These are phyloP conservation scores for Kalaharituber pfeilii DNA, from an alignment of 2,329 filamentous ascomycete species.

Conservation along the genomic window DNA sequence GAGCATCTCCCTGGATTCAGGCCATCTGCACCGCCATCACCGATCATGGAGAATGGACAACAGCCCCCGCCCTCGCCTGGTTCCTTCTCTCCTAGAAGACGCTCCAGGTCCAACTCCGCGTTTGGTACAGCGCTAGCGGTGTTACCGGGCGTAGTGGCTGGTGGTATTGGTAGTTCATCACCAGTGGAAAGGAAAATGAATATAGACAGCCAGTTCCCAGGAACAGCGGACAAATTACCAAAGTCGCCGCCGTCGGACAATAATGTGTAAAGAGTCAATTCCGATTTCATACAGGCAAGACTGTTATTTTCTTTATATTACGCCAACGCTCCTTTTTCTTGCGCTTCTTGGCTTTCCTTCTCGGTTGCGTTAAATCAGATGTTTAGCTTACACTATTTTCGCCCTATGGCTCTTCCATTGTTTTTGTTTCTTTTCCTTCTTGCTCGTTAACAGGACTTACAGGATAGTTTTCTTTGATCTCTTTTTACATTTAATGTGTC, in stretches of 20 bases:
- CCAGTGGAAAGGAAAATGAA: constrained; percentile 18
- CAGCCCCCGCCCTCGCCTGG: constrained; percentile 36
- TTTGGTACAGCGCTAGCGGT: constrained; percentile 35
- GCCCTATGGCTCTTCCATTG: too few relatives aligned
- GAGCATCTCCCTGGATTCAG: constrained; percentile 55
- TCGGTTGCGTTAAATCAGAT: too few relatives aligned
- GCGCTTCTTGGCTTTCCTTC: too few relatives aligned
- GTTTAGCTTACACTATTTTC: too few relatives aligned
- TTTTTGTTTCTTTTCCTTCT: too few relatives aligned
- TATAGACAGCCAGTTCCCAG: not conserved
- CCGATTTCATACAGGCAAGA: too few relatives aligned
- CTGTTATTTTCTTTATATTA: too few relatives aligned
- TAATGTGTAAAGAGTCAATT: not conserved
- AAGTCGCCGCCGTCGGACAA: not conserved
- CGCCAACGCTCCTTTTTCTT: too few relatives aligned
- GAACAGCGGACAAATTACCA: not conserved
- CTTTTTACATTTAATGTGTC: too few relatives aligned
- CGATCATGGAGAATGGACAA: constrained; percentile 42
- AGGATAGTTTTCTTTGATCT: too few relatives aligned
- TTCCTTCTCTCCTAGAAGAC: constrained; percentile 41
- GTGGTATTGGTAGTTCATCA: constrained; percentile 22
- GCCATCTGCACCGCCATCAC: constrained; percentile 42
- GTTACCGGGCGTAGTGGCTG: constrained; percentile 23
- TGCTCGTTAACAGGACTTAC: too few relatives aligned
- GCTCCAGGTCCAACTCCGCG: constrained; percentile 44